These are phyloP conservation scores for Aspergillus sp. DNA, from an alignment of 2,329 filamentous ascomycete species.

Conservation along the genomic window DNA sequence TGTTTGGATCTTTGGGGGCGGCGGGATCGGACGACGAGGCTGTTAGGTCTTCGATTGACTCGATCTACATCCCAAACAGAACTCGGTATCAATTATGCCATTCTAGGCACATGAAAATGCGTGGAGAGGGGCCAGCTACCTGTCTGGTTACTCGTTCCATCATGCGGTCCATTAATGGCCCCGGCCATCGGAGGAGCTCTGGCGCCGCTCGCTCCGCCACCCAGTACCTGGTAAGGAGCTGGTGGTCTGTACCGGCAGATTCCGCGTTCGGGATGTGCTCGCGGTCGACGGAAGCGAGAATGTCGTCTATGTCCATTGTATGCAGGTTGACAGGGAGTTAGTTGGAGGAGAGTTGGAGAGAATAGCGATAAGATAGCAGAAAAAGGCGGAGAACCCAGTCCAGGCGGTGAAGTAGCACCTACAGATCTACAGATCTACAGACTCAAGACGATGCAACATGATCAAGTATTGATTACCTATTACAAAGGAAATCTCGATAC, in stretches of 20 bases:
- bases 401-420: too few species aligned
- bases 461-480: too few species aligned
- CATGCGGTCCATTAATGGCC: constrained; percentile 70
- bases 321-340: too few species aligned
- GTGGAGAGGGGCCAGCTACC: too few species aligned
- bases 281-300: constrained; percentile 63
- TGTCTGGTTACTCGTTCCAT: constrained; percentile 61
- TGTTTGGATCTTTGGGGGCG: constrained; percentile 76
- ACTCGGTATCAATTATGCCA: not conserved
- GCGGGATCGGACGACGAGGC: constrained; percentile 45
- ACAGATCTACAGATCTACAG: too few species aligned
- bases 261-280: constrained; percentile 33
- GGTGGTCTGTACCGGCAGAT: constrained; percentile 55
- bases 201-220: constrained; percentile 83
- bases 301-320: constrained; percentile 69
- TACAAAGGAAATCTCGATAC: too few species aligned
- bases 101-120: too few species aligned
- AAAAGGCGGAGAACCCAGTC: too few species aligned
- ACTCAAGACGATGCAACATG: too few species aligned
- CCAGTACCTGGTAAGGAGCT: constrained; percentile 85
- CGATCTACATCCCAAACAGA: constrained; percentile 40
- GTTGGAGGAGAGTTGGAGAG: too few species aligned
- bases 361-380: too few species aligned
- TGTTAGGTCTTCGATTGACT: constrained; percentile 55
- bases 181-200: constrained; percentile 73